A percentile compares a stretch with the other conserved stretches of the same genome.
Evolutionary conservation across 441 rosid species (phyloP).

Genomic region (Metrosideros polymorpha): DNA sequence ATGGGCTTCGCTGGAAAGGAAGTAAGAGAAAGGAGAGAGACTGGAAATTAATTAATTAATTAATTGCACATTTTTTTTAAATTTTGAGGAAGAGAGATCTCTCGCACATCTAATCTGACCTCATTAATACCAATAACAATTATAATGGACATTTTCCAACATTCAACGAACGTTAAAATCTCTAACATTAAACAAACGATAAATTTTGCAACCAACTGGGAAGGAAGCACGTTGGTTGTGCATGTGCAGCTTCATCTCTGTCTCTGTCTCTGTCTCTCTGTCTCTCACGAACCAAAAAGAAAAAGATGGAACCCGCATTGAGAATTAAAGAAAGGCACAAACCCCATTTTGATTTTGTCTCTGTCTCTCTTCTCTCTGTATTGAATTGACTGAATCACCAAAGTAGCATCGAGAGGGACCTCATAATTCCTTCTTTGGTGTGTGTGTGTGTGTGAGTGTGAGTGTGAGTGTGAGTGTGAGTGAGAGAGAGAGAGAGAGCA

Average conservation of each 20-base stretch:
- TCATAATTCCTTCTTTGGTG: background rate
- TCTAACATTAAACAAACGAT: background rate
- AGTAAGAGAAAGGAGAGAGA: conserved; percentile 21
- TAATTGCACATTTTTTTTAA: background rate
- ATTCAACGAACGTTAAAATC: no score
- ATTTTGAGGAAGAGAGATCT: background rate
- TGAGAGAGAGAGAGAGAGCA: conserved; percentile 20
- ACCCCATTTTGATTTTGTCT: background rate
- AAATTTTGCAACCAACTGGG: conserved; percentile 30
- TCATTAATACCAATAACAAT: conserved; percentile 1
- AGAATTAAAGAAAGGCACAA: background rate
- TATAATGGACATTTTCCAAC: conserved; percentile 11
- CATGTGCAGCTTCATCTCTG: conserved; percentile 3
- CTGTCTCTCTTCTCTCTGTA: background rate
- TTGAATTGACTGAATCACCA: background rate
- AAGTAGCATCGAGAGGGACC: conserved; percentile 10
- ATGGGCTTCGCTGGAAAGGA: conserved; percentile 62
- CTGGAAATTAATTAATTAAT: no score
- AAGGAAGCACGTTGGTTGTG: conserved; percentile 47
- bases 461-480: background rate
- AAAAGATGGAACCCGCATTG: background rate
- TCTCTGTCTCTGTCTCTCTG: conserved; percentile 1
- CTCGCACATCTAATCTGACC: background rate
- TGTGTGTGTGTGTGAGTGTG: background rate
- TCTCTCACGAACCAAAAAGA: background rate